Percentiles rank a stretch among this genome's conserved stretches.
phyloP scores from a whole-genome alignment of 192 early-diverging fungal species.

The Coemansia sp. region DNA sequence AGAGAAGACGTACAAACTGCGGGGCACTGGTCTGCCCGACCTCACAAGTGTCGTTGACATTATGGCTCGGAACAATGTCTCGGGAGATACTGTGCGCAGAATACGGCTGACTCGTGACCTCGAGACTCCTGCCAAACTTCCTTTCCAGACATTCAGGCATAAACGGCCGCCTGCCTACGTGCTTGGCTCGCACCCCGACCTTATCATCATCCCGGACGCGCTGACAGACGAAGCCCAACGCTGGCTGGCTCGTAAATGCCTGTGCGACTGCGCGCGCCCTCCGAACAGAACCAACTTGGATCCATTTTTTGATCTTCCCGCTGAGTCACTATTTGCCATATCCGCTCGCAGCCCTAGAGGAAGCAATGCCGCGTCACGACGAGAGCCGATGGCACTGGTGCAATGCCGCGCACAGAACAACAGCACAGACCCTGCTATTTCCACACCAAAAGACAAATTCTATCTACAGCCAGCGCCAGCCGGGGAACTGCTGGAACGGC shows the following conservation, averaged over 20 bases:
- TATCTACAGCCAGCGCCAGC: constrained; percentile 27
- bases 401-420: constrained; percentile 37
- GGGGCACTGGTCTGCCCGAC: constrained; percentile 55
- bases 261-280: constrained; percentile 72
- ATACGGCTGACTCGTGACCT: constrained; percentile 36
- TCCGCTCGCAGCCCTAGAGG: constrained; percentile 51
- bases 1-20: constrained; percentile 65
- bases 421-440: constrained; percentile 32
- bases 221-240: constrained; percentile 76
- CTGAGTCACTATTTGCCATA: constrained; percentile 55
- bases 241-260: constrained; percentile 67
- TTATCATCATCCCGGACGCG: constrained; percentile 79
- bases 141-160: constrained; percentile 25
- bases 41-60: constrained; percentile 63
- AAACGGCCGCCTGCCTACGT: constrained; percentile 40
- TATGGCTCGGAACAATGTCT: not conserved
- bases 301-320: constrained; percentile 76
- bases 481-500: constrained; percentile 23
- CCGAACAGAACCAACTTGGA: constrained; percentile 91
- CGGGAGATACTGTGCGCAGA: constrained; percentile 11
- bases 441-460: constrained; percentile 28
- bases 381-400: constrained; percentile 19
- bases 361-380: constrained; percentile 39
- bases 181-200: constrained; percentile 58
- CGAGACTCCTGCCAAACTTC: constrained; percentile 19